A percentile compares a stretch with the other conserved stretches of the same genome.
Evolutionary conservation across 2,329 filamentous ascomycete genomes (phyloP).

Genomic region (Colletotrichum sp.): DNA sequence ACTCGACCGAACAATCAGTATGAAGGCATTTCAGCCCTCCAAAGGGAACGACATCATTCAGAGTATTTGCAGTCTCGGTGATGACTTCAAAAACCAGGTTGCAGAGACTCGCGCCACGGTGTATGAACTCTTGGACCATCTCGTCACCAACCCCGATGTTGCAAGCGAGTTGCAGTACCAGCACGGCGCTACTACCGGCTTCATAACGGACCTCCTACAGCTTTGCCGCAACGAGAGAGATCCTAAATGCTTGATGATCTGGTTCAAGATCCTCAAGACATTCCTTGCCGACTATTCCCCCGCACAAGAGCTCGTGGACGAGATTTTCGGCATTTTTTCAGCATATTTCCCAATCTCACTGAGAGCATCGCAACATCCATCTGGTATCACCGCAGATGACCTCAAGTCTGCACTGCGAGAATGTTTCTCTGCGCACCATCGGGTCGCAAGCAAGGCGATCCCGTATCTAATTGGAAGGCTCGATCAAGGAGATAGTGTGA

Average conservation of each 20-base stretch:
- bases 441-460: conserved; percentile 49
- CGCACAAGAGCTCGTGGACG: conserved; percentile 49
- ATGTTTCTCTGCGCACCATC: conserved; percentile 58
- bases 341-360: conserved; percentile 67
- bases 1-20: conserved; percentile 51
- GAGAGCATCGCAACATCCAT: conserved; percentile 52
- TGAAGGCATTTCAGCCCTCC: conserved; percentile 56
- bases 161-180: conserved; percentile 48
- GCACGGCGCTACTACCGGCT: conserved; percentile 47
- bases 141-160: conserved; percentile 49
- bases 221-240: conserved; percentile 61
- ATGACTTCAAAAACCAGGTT: conserved; percentile 61
- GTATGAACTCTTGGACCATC: conserved; percentile 51
- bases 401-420: conserved; percentile 57
- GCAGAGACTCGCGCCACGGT: conserved; percentile 56
- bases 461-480: conserved; percentile 62
- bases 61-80: conserved; percentile 54
- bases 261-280: conserved; percentile 56
- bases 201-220: conserved; percentile 54
- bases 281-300: conserved; percentile 52
- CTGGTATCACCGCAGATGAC: conserved; percentile 59
- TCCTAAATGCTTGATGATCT: conserved; percentile 59
- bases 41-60: conserved; percentile 54
- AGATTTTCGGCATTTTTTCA: conserved; percentile 61
- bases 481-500: conserved; percentile 63